A percentile compares a stretch with the other conserved stretches of the same genome.
These are phyloP conservation scores for Didymella exigua DNA, from an alignment of 2,329 filamentous ascomycete species.

Conservation along the genomic window DNA sequence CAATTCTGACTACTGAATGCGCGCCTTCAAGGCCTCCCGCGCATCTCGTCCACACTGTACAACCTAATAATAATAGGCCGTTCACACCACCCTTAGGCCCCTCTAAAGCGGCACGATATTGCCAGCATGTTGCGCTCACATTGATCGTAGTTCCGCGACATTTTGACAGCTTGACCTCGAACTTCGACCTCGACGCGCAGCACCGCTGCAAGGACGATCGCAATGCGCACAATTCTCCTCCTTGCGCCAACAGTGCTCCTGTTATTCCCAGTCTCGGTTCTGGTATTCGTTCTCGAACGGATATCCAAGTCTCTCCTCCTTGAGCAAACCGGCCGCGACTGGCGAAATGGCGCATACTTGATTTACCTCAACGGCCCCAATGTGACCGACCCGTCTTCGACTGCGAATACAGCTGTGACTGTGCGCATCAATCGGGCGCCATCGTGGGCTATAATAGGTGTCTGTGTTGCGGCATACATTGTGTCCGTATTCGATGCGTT, in stretches of 20 bases:
- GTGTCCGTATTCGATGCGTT: slow-evolving; percentile 27
- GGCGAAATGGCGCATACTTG: slow-evolving; percentile 16
- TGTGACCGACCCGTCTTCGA: slow-evolving; percentile 6
- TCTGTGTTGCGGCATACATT: slow-evolving; percentile 24
- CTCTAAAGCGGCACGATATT: not conserved
- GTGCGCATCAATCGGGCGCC: slow-evolving; percentile 24
- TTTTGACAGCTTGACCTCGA: not conserved
- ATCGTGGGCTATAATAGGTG: slow-evolving; percentile 24
- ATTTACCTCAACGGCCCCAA: slow-evolving; percentile 20
- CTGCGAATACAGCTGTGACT: slow-evolving; percentile 12
- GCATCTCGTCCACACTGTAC: not conserved
- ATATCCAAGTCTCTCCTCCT: slow-evolving; percentile 26
- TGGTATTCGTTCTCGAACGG: slow-evolving; percentile 37
- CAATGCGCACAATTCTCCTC: slow-evolving; percentile 33
- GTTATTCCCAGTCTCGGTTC: slow-evolving; percentile 28
- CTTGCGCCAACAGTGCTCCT: slow-evolving; percentile 30
- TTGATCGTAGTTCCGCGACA: not conserved
- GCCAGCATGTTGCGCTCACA: not conserved
- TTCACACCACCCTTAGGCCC: not conserved
- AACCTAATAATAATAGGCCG: not conserved
- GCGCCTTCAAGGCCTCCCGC: slow-evolving; percentile 1
- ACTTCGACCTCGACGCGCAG: not conserved
- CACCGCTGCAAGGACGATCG: not conserved
- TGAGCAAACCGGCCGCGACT: slow-evolving; percentile 18
- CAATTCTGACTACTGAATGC: not conserved